phyloP scores from a whole-genome alignment of 345 rosid genomes.

The Salix suchowensis region DNA sequence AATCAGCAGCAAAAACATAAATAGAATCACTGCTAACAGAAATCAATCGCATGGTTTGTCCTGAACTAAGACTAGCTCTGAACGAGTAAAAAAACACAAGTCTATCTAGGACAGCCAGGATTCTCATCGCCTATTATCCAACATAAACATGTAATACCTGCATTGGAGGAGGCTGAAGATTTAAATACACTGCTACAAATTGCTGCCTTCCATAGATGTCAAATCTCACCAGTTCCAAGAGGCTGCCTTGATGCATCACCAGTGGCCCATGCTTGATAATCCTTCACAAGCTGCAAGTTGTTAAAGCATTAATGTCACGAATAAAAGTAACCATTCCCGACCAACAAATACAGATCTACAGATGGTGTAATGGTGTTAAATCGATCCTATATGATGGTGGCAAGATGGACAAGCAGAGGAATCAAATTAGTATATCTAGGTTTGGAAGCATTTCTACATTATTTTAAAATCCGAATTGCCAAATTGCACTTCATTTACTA shows the following conservation, averaged over 20 bases:
- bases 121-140: neutral
- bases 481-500: neutral
- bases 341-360: neutral
- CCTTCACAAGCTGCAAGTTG: constrained; percentile 64
- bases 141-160: neutral
- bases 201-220: constrained; percentile 16
- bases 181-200: neutral
- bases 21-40: neutral
- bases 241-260: constrained; percentile 87
- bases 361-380: neutral
- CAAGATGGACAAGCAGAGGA: neutral
- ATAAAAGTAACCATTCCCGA: neutral
- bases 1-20: neutral
- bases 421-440: neutral
- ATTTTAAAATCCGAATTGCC: neutral
- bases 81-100: neutral
- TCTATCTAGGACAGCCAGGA: neutral
- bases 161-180: neutral
- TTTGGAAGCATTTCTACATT: neutral
- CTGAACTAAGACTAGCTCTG: neutral
- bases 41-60: neutral
- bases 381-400: neutral
- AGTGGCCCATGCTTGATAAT: constrained; percentile 90
- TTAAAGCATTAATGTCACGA: neutral
- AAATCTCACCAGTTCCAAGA: constrained; percentile 84